These are phyloP conservation scores for Phytophthora sp. DNA, from an alignment of 352 stramenopile species.

Conservation along the genomic window DNA sequence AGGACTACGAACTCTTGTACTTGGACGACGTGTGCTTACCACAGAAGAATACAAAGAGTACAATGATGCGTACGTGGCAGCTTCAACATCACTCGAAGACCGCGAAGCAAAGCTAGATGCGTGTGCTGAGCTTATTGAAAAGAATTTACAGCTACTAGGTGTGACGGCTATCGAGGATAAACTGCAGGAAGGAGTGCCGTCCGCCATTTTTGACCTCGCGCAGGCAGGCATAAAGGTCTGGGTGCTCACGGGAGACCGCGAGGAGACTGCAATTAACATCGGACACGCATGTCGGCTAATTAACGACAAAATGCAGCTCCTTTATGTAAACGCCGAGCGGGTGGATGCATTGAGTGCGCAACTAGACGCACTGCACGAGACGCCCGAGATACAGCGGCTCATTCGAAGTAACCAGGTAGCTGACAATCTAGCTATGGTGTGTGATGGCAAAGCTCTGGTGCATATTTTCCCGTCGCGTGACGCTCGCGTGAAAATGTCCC, in stretches of 20 bases:
- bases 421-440: conserved; percentile 67
- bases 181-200: conserved; percentile 93
- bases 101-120: conserved; percentile 56
- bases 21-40: conserved; percentile 61
- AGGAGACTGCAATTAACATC: conserved; percentile 98
- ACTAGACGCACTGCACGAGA: conserved; percentile 51
- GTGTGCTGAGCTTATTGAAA: conserved; percentile 72
- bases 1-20: conserved; percentile 80
- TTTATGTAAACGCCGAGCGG: conserved; percentile 68
- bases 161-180: conserved; percentile 97
- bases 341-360: conserved; percentile 48
- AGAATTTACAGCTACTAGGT: conserved; percentile 85
- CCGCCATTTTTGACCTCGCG: conserved; percentile 92
- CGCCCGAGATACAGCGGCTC: conserved; percentile 49
- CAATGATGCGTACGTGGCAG: conserved; percentile 59
- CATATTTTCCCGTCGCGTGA: conserved; percentile 73
- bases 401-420: conserved; percentile 38
- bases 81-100: conserved; percentile 54
- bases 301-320: conserved; percentile 69
- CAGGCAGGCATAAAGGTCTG: conserved; percentile 97
- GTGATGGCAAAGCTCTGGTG: conserved; percentile 68
- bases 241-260: conserved; percentile 98
- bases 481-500: conserved; percentile 42
- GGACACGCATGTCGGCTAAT: conserved; percentile 87
- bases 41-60: conserved; percentile 62